phyloP scores from a whole-genome alignment of 1,139 yeast species.

The Geotrichum restrictum region DNA sequence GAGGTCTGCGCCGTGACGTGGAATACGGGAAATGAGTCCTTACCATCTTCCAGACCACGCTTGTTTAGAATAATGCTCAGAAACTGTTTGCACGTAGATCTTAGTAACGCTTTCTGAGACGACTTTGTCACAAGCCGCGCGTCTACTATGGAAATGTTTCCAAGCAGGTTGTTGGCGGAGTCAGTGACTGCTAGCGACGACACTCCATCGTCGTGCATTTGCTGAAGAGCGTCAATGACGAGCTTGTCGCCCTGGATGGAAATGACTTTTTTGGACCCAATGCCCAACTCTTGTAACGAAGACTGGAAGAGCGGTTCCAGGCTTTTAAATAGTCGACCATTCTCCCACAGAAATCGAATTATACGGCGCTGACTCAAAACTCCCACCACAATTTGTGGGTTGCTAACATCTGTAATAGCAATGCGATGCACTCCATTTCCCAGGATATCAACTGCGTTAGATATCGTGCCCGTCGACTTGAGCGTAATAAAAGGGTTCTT shows the following conservation, averaged over 20 bases:
- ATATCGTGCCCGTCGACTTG: conserved; percentile 61
- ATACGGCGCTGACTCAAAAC: conserved; percentile 87
- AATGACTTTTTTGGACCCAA: conserved; percentile 66
- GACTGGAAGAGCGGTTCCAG: conserved; percentile 69
- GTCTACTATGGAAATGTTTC: conserved; percentile 91
- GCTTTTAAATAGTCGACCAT: conserved; percentile 77
- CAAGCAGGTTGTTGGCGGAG: conserved; percentile 64
- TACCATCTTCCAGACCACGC: conserved; percentile 88
- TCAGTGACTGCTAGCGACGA: conserved; percentile 92
- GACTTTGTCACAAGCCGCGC: conserved; percentile 82
- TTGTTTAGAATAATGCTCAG: conserved; percentile 79
- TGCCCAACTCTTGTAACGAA: conserved; percentile 61
- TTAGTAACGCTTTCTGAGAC: conserved; percentile 71
- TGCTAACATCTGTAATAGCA: conserved; percentile 62
- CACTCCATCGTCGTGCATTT: conserved; percentile 80
- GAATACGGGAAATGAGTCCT: conserved; percentile 93
- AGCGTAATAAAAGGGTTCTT: conserved; percentile 82
- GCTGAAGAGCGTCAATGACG: conserved; percentile 76
- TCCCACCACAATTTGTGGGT: conserved; percentile 48
- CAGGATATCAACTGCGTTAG: conserved; percentile 73
- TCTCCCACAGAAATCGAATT: conserved; percentile 81
- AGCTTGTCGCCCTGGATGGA: conserved; percentile 81
- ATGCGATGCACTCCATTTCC: conserved; percentile 92
- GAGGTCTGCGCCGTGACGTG: conserved; percentile 81
- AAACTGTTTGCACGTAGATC: conserved; percentile 81